phyloP scores from a whole-genome alignment of 129 eudicot genomes.

The Mikania micrantha region DNA sequence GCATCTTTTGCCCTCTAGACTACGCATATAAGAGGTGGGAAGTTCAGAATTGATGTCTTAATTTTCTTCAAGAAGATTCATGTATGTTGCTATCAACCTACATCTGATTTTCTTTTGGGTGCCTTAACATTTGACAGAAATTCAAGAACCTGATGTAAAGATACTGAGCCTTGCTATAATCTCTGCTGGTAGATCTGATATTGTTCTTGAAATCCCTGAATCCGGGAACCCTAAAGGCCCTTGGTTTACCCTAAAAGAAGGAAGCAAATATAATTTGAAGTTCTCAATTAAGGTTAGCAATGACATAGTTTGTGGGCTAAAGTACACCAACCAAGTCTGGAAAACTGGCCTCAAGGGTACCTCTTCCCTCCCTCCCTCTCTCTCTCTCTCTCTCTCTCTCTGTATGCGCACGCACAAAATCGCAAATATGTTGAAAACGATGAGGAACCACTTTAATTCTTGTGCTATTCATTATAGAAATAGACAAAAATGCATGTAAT shows the following conservation, averaged over 20 bases:
- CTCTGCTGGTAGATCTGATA: conserved; percentile 48
- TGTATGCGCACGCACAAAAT: no score
- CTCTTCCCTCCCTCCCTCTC: no score
- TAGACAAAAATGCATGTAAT: no score
- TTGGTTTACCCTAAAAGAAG: conserved; percentile 90
- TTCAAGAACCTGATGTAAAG: conserved; percentile 74
- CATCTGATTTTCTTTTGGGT: conserved; percentile 1
- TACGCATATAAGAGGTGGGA: neutral
- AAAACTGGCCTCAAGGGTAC: conserved; percentile 84
- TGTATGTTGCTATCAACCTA: neutral
- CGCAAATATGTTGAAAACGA: no score
- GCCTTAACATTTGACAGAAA: conserved; percentile 28
- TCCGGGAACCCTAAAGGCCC: conserved; percentile 51
- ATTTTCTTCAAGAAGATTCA: neutral
- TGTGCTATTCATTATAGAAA: no score
- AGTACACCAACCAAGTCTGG: conserved; percentile 75
- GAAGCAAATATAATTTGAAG: conserved; percentile 51
- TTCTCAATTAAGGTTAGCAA: conserved; percentile 68
- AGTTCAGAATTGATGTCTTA: neutral
- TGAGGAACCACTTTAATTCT: no score
- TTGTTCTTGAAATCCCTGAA: conserved; percentile 64
- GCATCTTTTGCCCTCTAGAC: neutral
- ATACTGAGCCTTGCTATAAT: conserved; percentile 62
- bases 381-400: no score
- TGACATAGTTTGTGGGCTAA: conserved; percentile 79